Evolutionary conservation across 352 stramenopile species (phyloP).

Genomic region (Globisporangium cystogenes): DNA sequence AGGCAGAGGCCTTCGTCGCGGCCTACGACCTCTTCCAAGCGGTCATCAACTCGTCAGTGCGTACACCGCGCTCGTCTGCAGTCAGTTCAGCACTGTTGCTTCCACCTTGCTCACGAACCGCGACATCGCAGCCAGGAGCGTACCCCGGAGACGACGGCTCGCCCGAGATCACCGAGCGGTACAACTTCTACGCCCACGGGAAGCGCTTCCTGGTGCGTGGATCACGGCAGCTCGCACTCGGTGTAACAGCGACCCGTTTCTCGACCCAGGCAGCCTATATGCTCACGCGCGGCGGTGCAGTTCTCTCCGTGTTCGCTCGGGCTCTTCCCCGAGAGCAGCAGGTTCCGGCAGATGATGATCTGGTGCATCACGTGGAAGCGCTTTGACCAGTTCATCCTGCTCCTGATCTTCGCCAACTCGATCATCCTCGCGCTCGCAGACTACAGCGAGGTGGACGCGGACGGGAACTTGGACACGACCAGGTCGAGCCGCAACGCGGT

Average conservation of each 20-base stretch:
- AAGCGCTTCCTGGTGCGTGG: constrained; percentile 52
- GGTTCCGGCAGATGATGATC: constrained; percentile 48
- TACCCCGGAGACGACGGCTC: constrained; percentile 17
- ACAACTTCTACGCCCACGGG: constrained; percentile 61
- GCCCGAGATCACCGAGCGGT: constrained; percentile 14
- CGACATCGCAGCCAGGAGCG: constrained; percentile 11
- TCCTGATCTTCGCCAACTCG: constrained; percentile 82
- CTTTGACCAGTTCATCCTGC: constrained; percentile 82
- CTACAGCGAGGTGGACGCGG: constrained; percentile 48
- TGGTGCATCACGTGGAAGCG: constrained; percentile 66
- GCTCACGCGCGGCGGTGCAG: constrained; percentile 9
- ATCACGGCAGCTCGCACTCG: no score
- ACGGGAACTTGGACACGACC: constrained; percentile 34
- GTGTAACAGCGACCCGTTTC: no score
- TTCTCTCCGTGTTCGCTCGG: constrained; percentile 55
- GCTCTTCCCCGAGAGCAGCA: constrained; percentile 38
- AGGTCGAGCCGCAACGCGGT: constrained; percentile 42
- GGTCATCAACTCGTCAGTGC: constrained; percentile 27
- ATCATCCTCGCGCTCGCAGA: constrained; percentile 76
- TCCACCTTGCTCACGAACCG: neutral
- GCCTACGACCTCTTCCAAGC: constrained; percentile 21
- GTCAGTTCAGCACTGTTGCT: neutral
- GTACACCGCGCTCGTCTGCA: neutral
- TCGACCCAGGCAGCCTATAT: no score
- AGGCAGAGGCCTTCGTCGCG: neutral